Evolutionary conservation across 2,329 filamentous ascomycete species (phyloP).

Genomic region (Anthostomella pinea): DNA sequence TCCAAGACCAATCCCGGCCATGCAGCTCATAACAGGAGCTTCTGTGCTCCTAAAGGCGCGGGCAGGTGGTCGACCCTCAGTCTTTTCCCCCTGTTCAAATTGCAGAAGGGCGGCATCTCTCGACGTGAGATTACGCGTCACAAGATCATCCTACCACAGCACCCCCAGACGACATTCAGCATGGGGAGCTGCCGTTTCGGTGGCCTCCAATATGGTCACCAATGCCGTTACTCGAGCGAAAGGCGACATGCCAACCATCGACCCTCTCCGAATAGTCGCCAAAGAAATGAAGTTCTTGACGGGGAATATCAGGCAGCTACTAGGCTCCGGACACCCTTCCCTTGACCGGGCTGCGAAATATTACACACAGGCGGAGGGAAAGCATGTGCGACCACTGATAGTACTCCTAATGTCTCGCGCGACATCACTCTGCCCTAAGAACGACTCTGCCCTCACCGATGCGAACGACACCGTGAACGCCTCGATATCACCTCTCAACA

Average conservation of each 20-base stretch:
- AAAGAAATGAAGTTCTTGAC: conserved; percentile 97
- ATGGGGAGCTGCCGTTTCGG: conserved; percentile 71
- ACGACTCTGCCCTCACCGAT: conserved; percentile 37
- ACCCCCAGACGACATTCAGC: conserved; percentile 54
- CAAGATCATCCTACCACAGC: conserved; percentile 42
- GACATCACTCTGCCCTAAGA: conserved; percentile 73
- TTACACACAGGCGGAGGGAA: conserved; percentile 94
- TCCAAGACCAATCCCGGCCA: conserved; percentile 29
- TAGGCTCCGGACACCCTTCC: conserved; percentile 91
- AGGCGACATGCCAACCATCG: conserved; percentile 70
- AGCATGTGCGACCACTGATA: conserved; percentile 91
- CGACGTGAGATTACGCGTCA: conserved; percentile 33
- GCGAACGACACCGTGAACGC: conserved; percentile 49
- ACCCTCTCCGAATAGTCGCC: conserved; percentile 84
- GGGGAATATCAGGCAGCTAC: conserved; percentile 87
- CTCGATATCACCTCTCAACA: conserved; percentile 51
- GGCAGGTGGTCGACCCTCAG: conserved; percentile 32
- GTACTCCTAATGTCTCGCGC: conserved; percentile 96
- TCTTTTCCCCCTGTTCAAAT: conserved; percentile 38
- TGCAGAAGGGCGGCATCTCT: conserved; percentile 34
- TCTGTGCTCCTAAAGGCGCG: conserved; percentile 45
- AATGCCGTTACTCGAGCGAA: conserved; percentile 63
- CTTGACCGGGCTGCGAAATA: conserved; percentile 96
- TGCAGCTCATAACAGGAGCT: conserved; percentile 56
- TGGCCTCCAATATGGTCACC: conserved; percentile 68